phyloP scores from a whole-genome alignment of 768 basidiomycete genomes.

The Hemileccinum impolitum region DNA sequence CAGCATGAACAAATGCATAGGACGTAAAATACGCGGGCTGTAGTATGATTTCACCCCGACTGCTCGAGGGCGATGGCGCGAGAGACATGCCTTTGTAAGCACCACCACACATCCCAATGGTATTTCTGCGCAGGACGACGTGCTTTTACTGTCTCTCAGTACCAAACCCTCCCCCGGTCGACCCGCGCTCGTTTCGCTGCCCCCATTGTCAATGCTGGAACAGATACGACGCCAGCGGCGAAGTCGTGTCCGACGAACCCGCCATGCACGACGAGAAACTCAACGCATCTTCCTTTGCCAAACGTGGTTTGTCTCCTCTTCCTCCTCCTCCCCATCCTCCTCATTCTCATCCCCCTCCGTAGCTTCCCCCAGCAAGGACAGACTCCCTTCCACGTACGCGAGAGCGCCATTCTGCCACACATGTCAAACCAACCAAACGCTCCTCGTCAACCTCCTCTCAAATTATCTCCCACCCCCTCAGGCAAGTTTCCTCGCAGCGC shows the following conservation, averaged over 20 bases:
- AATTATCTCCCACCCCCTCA: constrained; percentile 82
- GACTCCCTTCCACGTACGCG: constrained; percentile 56
- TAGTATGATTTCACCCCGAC: constrained; percentile 58
- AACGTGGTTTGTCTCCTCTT: constrained; percentile 51
- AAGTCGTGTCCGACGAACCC: constrained; percentile 81
- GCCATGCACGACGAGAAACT: constrained; percentile 82
- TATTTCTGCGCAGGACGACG: constrained; percentile 52
- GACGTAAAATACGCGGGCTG: constrained; percentile 81
- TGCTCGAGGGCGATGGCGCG: constrained; percentile 52
- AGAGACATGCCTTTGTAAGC: constrained; percentile 34
- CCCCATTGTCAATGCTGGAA: constrained; percentile 71
- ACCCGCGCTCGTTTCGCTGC: constrained; percentile 62
- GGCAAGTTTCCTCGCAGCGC: constrained; percentile 39
- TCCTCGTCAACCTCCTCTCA: constrained; percentile 81
- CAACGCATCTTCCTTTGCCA: constrained; percentile 67
- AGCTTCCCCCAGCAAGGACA: constrained; percentile 71
- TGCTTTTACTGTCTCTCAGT: constrained; percentile 73
- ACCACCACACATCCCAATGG: constrained; percentile 17
- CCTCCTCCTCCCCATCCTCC: not conserved
- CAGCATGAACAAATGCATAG: constrained; percentile 61
- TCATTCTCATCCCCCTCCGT: constrained; percentile 1
- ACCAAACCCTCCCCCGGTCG: constrained; percentile 38
- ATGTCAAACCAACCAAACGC: constrained; percentile 91
- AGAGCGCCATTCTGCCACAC: constrained; percentile 76
- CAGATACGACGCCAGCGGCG: constrained; percentile 63